A percentile compares a stretch with the other conserved stretches of the same genome.
Evolutionary conservation across 345 rosid genomes (phyloP).

Genomic region (Pugionium cornutum): DNA sequence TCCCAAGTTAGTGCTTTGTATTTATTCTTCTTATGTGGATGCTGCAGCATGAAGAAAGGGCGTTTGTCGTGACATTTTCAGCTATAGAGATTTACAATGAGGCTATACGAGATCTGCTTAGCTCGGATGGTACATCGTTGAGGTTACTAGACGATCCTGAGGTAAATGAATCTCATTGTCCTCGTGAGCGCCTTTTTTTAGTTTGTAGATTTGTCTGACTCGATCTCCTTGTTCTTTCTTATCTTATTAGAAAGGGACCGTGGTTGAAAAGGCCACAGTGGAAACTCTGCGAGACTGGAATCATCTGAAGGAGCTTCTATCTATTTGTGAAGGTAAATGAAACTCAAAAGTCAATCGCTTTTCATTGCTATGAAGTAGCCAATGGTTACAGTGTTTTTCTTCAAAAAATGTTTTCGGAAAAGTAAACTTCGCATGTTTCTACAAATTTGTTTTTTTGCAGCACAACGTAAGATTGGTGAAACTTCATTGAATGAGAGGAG

Average conservation of each 20-base stretch:
- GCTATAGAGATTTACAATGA: slow-evolving; percentile 99
- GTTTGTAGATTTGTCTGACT: slow-evolving; percentile 5
- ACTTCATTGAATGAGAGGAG: slow-evolving; percentile 85
- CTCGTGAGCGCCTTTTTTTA: neutral
- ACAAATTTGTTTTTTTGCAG: slow-evolving; percentile 42
- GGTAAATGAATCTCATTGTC: slow-evolving; percentile 41
- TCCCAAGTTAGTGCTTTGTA: neutral
- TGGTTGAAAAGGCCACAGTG: slow-evolving; percentile 82
- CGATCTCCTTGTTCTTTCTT: slow-evolving; percentile 14
- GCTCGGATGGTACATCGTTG: slow-evolving; percentile 62
- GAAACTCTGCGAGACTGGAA: slow-evolving; percentile 79
- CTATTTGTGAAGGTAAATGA: slow-evolving; percentile 79
- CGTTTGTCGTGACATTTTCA: slow-evolving; percentile 77
- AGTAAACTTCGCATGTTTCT: slow-evolving; percentile 1
- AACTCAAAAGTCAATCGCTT: neutral
- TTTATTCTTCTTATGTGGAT: neutral
- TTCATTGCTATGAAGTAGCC: slow-evolving; percentile 8
- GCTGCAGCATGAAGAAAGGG: slow-evolving; percentile 93
- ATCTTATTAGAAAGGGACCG: slow-evolving; percentile 68
- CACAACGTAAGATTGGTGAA: slow-evolving; percentile 90
- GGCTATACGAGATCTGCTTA: slow-evolving; percentile 84
- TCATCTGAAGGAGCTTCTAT: slow-evolving; percentile 82
- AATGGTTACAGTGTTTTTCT: neutral
- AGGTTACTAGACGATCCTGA: slow-evolving; percentile 90
- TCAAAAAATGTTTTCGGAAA: neutral